Evolutionary conservation across 768 basidiomycete genomes (phyloP), one percentile per base, ranked within the genome.

Genomic region (Hygrophorus pudorinus): DNA sequence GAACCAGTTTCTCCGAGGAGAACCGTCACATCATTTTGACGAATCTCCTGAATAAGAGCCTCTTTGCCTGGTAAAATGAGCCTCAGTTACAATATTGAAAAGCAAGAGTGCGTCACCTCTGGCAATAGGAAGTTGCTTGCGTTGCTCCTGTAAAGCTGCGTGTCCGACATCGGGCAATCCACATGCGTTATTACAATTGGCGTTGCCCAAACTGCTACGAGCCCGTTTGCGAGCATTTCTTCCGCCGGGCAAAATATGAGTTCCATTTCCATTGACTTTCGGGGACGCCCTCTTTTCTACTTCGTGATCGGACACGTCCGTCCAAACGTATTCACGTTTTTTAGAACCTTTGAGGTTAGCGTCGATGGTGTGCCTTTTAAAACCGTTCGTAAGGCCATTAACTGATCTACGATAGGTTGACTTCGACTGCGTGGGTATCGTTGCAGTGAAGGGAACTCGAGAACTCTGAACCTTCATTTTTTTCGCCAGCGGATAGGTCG

Each of bases 1-100:
- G 92, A 96, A 10, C 96, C 96, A 0, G 96, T 98, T 64, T 99
- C 96, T 31, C 93, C 96, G 2, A 99, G 73, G 7, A 99, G 75
- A 35, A 98, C 79, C 1, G 82, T 86, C 5, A 90, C 82, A 58
- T 91, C 85, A 67, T 88, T 82, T 50, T 78, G 72, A 24, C 64
- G 62, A 41, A 94, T 80, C 59, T 81, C 81, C 46, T 76, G 70
- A 21, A 90, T 63, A 21, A 94, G 71, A 21, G 81, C 78, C 17
- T 87, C 82, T 57, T 73, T 79, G 45, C 87, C 90, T 89, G 44
- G 27, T 13, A 14, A 34, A 42, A 40, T n/a, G 38, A 42, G n/a
- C 18, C 12, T 49, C 35, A 41, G n/a, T 16, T n/a, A 41, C 13
- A 2, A 24, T 33, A n/a, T 24, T 30, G 28, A 5, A 31, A 34